Evolutionary conservation across 208 protist species (phyloP).

Genomic region (Leishmania lainsoni): DNA sequence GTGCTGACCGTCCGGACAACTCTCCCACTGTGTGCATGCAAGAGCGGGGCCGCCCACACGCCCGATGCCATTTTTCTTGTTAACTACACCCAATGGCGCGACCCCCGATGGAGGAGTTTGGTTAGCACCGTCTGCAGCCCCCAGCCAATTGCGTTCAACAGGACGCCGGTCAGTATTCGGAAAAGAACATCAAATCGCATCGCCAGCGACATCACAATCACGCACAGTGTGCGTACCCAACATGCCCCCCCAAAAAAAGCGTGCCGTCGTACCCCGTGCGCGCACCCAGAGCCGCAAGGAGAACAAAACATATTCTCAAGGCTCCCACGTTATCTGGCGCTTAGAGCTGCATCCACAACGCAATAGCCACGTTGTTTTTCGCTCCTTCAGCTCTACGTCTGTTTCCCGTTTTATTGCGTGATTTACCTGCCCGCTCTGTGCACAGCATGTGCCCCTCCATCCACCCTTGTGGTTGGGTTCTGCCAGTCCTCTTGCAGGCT

Average conservation of each 20-base stretch:
- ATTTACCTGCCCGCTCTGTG: neutral
- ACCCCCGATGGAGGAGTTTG: conserved; percentile 29
- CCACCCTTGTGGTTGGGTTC: neutral
- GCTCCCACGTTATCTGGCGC: neutral
- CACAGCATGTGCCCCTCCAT: neutral
- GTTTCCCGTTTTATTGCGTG: neutral
- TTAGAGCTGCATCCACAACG: neutral
- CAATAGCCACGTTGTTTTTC: neutral
- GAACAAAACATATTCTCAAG: neutral
- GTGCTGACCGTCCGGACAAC: conserved; percentile 37
- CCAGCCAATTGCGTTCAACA: conserved; percentile 45
- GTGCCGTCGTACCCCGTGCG: neutral
- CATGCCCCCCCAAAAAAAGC: neutral
- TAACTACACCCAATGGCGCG: conserved; percentile 26
- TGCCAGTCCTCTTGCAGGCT: neutral
- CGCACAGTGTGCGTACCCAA: neutral
- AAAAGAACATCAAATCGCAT: conserved; percentile 61
- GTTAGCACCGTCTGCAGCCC: conserved; percentile 32
- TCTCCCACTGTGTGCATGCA: conserved; percentile 29
- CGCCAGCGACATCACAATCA: conserved; percentile 54
- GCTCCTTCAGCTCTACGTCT: neutral
- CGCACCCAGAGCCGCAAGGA: neutral
- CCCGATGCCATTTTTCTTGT: conserved; percentile 41
- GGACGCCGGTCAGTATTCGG: conserved; percentile 27
- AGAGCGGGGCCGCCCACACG: conserved; percentile 28